Conservation (phyloP, 306 rosid genomes). For the Lagenaria siceraria region DNA sequence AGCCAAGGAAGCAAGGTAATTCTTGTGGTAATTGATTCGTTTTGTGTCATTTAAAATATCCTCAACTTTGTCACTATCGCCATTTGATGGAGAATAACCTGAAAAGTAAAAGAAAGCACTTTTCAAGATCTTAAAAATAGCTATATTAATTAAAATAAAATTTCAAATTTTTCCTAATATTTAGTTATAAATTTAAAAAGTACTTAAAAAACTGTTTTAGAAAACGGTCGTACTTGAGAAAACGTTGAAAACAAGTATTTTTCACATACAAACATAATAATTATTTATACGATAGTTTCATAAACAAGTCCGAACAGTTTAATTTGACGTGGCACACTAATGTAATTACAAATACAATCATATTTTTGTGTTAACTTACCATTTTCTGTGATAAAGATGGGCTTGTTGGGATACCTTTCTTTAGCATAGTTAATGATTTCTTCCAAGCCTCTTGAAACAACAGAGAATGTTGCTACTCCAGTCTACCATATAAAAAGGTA, state of each 20-base stretch:
- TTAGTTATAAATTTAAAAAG: no score
- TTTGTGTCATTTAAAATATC: constrained; percentile 22
- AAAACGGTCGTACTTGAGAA: no score
- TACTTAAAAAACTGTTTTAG: no score
- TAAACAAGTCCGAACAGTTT: no score
- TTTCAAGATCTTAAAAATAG: background rate
- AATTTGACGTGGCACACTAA: no score
- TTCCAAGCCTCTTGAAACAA: constrained; percentile 44
- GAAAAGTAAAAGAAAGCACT: no score
- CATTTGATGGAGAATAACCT: no score
- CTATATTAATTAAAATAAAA: background rate
- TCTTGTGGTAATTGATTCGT: constrained; percentile 36
- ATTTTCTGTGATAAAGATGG: constrained; percentile 55
- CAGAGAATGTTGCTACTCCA: constrained; percentile 21
- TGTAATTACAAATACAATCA: no score
- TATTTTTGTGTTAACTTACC: constrained; percentile 22
- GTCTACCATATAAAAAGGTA: constrained; percentile 24
- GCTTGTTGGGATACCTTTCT: constrained; percentile 34
- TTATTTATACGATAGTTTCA: no score
- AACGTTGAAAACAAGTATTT: no score
- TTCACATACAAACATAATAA: no score
- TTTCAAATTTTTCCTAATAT: background rate
- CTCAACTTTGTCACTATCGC: no score
- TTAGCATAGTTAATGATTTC: constrained; percentile 33
- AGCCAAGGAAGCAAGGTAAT: constrained; percentile 39